Conservation (phyloP, 768 basidiomycete genomes). For the Sporobolomyces phaffii region DNA sequence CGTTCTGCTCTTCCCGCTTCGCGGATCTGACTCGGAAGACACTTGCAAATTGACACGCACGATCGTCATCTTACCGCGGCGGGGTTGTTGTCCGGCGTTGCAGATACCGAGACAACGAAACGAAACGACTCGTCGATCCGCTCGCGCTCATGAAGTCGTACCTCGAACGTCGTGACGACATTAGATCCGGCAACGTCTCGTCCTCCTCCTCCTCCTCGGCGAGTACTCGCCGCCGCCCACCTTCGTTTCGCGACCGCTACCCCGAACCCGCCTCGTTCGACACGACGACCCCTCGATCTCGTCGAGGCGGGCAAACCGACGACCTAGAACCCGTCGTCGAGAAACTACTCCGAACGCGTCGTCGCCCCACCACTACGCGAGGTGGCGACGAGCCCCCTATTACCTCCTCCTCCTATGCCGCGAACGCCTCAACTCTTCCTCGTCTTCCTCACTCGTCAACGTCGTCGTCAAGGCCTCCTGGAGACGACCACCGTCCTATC, state of each 20-base stretch:
- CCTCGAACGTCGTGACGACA: slow-evolving; percentile 35
- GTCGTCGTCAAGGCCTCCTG: background rate
- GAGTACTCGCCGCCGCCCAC: background rate
- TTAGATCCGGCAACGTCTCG: slow-evolving; percentile 17
- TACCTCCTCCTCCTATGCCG: slow-evolving; percentile 6
- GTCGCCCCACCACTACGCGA: no score
- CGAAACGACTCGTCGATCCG: slow-evolving; percentile 39
- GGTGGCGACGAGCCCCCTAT: no score
- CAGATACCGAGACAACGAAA: slow-evolving; percentile 40
- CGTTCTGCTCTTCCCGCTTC: no score
- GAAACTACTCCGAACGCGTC: slow-evolving; percentile 24
- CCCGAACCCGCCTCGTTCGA: background rate
- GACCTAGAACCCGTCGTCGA: slow-evolving; percentile 21
- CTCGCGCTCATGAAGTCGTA: slow-evolving; percentile 40
- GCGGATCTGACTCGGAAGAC: no score
- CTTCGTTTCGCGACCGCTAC: slow-evolving; percentile 27
- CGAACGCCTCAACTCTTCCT: background rate
- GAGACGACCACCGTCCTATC: background rate
- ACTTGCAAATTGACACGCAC: no score
- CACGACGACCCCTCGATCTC: no score
- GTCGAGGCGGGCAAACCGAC: no score
- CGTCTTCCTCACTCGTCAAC: background rate
- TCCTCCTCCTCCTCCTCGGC: no score
- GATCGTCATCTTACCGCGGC: background rate
- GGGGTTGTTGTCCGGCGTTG: no score